Conservation (phyloP, 75 land plant genomes). For the Ceratopteris richardii region DNA sequence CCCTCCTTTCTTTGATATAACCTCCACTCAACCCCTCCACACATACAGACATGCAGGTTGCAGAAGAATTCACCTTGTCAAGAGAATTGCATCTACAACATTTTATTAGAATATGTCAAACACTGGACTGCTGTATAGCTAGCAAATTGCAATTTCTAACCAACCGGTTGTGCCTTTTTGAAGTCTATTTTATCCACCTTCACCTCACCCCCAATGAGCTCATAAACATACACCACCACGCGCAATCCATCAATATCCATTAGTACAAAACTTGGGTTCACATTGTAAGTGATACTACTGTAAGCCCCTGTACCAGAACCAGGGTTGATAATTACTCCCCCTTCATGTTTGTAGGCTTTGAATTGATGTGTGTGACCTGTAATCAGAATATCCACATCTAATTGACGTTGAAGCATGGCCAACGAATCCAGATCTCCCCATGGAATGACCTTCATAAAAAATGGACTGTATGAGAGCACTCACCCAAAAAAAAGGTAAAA, state of each 20-base stretch:
- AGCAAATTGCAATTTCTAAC: no score
- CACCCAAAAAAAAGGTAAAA: no score
- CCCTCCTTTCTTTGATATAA: no score
- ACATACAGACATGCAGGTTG: no score
- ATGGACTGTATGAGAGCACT: no score
- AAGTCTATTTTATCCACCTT: slow-evolving; percentile 98
- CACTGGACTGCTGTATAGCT: no score
- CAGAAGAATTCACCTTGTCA: no score
- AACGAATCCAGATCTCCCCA: slow-evolving; percentile 96
- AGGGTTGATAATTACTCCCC: slow-evolving; percentile 93
- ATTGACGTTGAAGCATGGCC: slow-evolving; percentile 92
- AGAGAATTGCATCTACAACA: no score
- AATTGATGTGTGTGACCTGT: slow-evolving; percentile 96
- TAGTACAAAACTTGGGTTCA: slow-evolving; percentile 90
- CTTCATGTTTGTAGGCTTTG: slow-evolving; percentile 96
- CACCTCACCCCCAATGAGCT: slow-evolving; percentile 94
- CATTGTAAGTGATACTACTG: slow-evolving; percentile 92
- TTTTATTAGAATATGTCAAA: no score
- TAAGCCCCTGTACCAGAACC: slow-evolving; percentile 93
- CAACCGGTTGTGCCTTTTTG: slow-evolving; percentile 52
- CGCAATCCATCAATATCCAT: slow-evolving; percentile 96
- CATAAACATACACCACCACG: slow-evolving; percentile 93
- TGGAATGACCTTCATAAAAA: slow-evolving; percentile 61
- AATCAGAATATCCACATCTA: slow-evolving; percentile 93
- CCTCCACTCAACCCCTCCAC: no score